Percentiles rank a stretch among this genome's conserved stretches.
phyloP scores from a whole-genome alignment of 495 filamentous ascomycete genomes.

The Trichoderma asperelloides region DNA sequence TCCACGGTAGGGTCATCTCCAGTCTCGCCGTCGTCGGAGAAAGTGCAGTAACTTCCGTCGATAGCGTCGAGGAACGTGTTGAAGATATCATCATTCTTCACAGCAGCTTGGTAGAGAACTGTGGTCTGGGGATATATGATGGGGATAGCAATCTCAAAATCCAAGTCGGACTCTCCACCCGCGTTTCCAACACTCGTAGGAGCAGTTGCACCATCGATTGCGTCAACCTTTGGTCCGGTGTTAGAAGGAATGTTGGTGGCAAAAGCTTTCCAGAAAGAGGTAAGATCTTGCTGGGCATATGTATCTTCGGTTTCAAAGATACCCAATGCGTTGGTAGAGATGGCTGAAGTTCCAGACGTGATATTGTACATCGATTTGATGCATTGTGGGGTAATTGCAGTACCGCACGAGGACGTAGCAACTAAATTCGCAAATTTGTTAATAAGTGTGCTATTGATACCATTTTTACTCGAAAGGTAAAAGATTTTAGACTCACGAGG shows the following conservation, averaged over 20 bases:
- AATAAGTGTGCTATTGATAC: background rate
- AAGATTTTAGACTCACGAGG: background rate
- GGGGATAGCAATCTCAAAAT: constrained; percentile 28
- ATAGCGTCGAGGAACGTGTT: constrained; percentile 32
- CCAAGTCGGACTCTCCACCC: constrained; percentile 24
- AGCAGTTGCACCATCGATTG: constrained; percentile 15
- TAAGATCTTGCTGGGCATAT: background rate
- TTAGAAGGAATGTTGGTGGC: background rate
- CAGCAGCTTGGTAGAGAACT: constrained; percentile 43
- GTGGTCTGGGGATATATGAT: constrained; percentile 51
- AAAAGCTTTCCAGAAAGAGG: background rate
- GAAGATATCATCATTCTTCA: constrained; percentile 19
- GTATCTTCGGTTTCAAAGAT: background rate
- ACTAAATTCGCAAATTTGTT: background rate
- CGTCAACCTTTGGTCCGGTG: background rate
- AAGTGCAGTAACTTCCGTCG: constrained; percentile 51
- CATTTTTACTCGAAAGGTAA: background rate
- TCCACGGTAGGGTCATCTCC: constrained; percentile 31
- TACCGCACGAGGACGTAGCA: background rate
- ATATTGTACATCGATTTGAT: constrained; percentile 3
- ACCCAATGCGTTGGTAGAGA: background rate
- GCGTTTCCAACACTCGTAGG: constrained; percentile 15
- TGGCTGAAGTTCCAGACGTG: background rate
- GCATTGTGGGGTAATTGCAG: background rate
- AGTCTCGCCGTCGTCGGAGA: constrained; percentile 29